These are phyloP conservation scores for Avena eriantha DNA, from an alignment of 176 grass and related monocot species.

Conservation along the genomic window DNA sequence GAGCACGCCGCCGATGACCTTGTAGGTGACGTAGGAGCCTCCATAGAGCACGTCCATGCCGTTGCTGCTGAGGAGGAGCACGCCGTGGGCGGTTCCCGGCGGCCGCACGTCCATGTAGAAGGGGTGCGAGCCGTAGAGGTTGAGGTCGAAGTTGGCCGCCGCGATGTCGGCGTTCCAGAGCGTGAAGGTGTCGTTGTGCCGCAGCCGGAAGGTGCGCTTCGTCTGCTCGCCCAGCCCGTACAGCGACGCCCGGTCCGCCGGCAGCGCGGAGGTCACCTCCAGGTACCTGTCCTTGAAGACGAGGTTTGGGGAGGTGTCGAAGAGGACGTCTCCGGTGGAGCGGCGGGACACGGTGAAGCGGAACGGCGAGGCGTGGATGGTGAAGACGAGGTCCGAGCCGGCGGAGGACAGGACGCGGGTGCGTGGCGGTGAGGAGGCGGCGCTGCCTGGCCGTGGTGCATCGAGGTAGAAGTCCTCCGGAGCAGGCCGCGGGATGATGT, in stretches of 20 bases:
- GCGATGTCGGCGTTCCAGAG: constrained; percentile 80
- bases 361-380: constrained; percentile 58
- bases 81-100: constrained; percentile 60
- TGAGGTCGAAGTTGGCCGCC: constrained; percentile 37
- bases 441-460: neutral
- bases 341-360: constrained; percentile 61
- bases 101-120: constrained; percentile 86
- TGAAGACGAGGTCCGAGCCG: constrained; percentile 62
- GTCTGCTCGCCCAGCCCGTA: constrained; percentile 94
- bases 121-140: constrained; percentile 87
- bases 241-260: constrained; percentile 51
- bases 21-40: constrained; percentile 71
- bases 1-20: constrained; percentile 86
- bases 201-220: constrained; percentile 68
- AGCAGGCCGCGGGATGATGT: constrained; percentile 60
- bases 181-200: constrained; percentile 67
- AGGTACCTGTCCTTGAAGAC: constrained; percentile 85
- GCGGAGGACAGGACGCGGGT: constrained; percentile 48
- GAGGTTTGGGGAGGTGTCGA: constrained; percentile 46
- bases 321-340: constrained; percentile 63
- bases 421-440: neutral
- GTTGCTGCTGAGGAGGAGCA: constrained; percentile 89
- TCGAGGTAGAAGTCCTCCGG: neutral
- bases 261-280: constrained; percentile 68
- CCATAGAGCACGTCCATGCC: constrained; percentile 87